Conservation (phyloP, 1,284 basidiomycete genomes). For the Marasmius oreades region DNA sequence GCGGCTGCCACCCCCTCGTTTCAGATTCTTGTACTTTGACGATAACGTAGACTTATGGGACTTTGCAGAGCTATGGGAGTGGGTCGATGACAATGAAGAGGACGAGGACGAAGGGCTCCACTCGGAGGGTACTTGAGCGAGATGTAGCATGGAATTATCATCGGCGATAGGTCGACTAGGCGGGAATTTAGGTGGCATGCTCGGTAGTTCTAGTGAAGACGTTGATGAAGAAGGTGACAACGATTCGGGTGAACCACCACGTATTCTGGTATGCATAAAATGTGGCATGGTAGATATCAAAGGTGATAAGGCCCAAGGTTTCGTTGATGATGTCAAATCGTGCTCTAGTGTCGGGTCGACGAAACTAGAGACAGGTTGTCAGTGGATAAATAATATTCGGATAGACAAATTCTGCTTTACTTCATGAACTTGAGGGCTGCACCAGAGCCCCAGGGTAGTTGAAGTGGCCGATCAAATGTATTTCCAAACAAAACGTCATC, state of each 20-base stretch:
- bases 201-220: conserved; percentile 10
- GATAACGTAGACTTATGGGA: conserved; percentile 7
- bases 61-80: conserved; percentile 12
- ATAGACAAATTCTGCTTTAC: conserved; percentile 39
- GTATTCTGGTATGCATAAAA: conserved; percentile 52
- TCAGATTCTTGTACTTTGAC: conserved; percentile 9
- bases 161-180: conserved; percentile 45
- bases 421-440: conserved; percentile 82
- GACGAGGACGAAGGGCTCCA: conserved; percentile 16
- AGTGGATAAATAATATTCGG: too few relatives aligned
- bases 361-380: conserved; percentile 47
- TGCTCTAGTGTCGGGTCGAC: conserved; percentile 86
- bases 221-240: conserved; percentile 7
- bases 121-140: conserved; percentile 23
- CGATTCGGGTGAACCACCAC: conserved; percentile 8
- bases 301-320: conserved; percentile 91
- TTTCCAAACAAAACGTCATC: conserved; percentile 91
- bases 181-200: conserved; percentile 38
- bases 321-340: conserved; percentile 63
- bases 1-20: conserved; percentile 5
- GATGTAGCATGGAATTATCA: conserved; percentile 48
- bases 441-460: conserved; percentile 83
- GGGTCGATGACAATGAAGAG: conserved; percentile 14
- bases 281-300: conserved; percentile 86
- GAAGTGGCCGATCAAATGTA: conserved; percentile 69